Conservation (phyloP, 495 filamentous ascomycete genomes). For the Neurospora sp. region DNA sequence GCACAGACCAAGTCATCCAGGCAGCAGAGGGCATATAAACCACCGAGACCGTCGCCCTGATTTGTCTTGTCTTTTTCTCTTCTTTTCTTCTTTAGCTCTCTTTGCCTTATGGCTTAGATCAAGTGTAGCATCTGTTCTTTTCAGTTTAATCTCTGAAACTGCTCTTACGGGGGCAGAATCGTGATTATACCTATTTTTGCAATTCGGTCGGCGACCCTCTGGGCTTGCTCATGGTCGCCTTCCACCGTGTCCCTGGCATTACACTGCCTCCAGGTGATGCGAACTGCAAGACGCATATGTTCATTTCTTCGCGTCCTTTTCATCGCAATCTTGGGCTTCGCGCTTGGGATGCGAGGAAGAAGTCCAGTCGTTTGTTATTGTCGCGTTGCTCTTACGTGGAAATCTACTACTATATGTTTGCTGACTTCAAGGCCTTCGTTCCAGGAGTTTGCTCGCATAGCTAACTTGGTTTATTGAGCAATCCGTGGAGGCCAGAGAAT, state of each 20-base stretch:
- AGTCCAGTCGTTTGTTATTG: no score
- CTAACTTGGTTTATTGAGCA: no score
- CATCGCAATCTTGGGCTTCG: background rate
- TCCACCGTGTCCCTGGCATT: background rate
- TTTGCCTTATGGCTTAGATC: background rate
- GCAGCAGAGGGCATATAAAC: background rate
- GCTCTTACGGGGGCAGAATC: background rate
- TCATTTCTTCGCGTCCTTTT: background rate
- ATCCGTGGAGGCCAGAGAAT: slow-evolving; percentile 8
- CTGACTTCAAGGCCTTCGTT: background rate
- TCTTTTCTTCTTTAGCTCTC: background rate
- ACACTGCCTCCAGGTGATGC: background rate
- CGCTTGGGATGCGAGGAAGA: background rate
- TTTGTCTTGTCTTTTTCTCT: background rate
- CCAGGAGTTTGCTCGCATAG: no score
- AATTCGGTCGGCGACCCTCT: background rate
- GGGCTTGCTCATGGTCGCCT: background rate
- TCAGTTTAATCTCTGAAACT: background rate
- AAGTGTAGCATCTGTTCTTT: background rate
- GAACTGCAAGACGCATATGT: background rate
- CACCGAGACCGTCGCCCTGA: background rate
- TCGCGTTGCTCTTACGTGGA: no score
- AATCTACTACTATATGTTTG: background rate
- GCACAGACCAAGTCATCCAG: background rate
- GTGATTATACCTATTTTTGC: background rate